Percentiles rank a stretch among this genome's conserved stretches.
Conservation (phyloP, 202 grass and related monocot genomes). For the Carex arenaria region DNA sequence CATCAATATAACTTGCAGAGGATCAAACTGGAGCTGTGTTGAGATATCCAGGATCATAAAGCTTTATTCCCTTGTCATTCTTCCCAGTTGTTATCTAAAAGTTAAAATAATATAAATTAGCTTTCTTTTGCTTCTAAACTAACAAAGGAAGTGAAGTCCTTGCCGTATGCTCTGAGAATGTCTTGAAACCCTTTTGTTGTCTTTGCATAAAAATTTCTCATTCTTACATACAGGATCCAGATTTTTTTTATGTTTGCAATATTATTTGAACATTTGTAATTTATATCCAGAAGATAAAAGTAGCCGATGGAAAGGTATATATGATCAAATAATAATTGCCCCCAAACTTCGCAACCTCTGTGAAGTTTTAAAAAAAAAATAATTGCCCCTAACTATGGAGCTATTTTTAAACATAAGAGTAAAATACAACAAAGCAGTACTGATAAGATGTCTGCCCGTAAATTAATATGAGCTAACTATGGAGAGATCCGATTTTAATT, state of each 20-base stretch:
- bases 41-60: slow-evolving; percentile 46
- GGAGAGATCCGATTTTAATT: not conserved
- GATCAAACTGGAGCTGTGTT: slow-evolving; percentile 43
- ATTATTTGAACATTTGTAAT: not conserved
- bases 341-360: not conserved
- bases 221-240: not conserved
- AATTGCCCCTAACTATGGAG: not conserved
- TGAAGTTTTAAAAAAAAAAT: not conserved
- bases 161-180: not conserved
- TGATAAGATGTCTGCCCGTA: not conserved
- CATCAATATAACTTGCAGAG: slow-evolving; percentile 38
- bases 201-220: not conserved
- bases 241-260: not conserved
- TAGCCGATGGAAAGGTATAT: not conserved
- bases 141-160: not conserved
- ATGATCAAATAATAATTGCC: not conserved
- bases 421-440: not conserved
- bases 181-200: not conserved
- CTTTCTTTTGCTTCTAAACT: not conserved
- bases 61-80: slow-evolving; percentile 41
- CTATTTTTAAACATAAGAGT: not conserved
- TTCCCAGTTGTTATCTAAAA: slow-evolving; percentile 31
- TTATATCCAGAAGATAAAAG: not conserved
- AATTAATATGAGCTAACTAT: not conserved
- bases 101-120: not conserved